Evolutionary conservation across 129 eudicot species (phyloP).

Genomic region (Oenanthe sinensis): DNA sequence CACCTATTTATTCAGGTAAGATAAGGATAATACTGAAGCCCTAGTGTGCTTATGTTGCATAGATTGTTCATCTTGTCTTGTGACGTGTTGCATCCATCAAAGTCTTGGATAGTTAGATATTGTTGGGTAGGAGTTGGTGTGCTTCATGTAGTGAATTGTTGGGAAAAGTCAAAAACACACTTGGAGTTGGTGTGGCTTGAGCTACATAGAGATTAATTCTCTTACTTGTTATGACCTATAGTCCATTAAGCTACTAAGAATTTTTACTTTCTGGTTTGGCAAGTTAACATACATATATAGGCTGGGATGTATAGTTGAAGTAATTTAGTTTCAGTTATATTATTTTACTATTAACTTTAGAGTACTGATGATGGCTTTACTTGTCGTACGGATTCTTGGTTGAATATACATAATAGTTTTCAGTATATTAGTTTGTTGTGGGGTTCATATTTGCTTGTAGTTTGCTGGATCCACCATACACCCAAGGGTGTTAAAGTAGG

Average conservation of each 20-base stretch:
- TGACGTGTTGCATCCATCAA: background rate
- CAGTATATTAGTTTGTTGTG: background rate
- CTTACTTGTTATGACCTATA: background rate
- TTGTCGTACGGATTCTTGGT: background rate
- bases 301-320: background rate
- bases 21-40: background rate
- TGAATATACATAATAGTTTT: background rate
- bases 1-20: slow-evolving; percentile 56
- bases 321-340: background rate
- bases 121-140: background rate
- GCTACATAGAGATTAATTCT: background rate
- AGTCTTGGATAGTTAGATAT: background rate
- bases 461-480: background rate
- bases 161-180: background rate
- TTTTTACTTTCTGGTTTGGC: background rate
- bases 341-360: background rate
- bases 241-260: background rate
- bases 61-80: background rate
- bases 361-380: background rate
- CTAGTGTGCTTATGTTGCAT: background rate
- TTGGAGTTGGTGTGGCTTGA: background rate
- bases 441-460: background rate
- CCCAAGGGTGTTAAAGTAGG: background rate
- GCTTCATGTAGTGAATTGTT: background rate
- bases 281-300: background rate